Evolutionary conservation across 768 basidiomycete genomes (phyloP).

Genomic region (Xerocomellus intermedius): DNA sequence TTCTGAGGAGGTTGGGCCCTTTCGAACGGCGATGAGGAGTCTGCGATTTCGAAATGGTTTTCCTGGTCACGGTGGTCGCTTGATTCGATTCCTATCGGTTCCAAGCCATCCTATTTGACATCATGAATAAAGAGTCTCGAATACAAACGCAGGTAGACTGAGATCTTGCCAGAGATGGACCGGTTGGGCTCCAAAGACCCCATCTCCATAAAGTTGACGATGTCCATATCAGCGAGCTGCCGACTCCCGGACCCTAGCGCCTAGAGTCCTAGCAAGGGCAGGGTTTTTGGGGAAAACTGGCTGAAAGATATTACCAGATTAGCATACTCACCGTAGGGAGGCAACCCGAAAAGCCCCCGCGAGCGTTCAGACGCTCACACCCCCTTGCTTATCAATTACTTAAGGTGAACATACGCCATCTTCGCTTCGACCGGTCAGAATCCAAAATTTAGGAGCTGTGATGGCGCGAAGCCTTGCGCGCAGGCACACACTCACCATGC

Average conservation of each 20-base stretch:
- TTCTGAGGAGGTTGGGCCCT: background rate
- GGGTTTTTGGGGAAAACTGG: background rate
- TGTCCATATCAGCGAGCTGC: too few relatives aligned
- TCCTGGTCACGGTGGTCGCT: background rate
- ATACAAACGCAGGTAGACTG: background rate
- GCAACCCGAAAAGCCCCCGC: slow-evolving; percentile 5
- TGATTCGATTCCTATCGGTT: background rate
- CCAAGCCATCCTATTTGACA: background rate
- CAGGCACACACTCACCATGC: background rate
- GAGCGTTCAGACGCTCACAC: slow-evolving; percentile 6
- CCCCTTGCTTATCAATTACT: background rate
- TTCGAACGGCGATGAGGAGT: background rate
- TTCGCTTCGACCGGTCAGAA: background rate
- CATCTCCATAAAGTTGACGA: too few relatives aligned
- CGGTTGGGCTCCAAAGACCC: too few relatives aligned
- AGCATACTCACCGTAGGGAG: background rate
- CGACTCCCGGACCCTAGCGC: too few relatives aligned
- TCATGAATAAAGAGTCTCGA: background rate
- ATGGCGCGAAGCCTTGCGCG: background rate
- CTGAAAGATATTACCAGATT: too few relatives aligned
- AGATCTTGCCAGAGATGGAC: background rate
- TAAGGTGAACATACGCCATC: background rate
- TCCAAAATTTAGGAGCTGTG: background rate
- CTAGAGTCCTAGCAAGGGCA: background rate
- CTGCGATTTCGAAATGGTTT: background rate